phyloP scores from a whole-genome alignment of 2,329 filamentous ascomycete genomes.

The Nemania abortiva region DNA sequence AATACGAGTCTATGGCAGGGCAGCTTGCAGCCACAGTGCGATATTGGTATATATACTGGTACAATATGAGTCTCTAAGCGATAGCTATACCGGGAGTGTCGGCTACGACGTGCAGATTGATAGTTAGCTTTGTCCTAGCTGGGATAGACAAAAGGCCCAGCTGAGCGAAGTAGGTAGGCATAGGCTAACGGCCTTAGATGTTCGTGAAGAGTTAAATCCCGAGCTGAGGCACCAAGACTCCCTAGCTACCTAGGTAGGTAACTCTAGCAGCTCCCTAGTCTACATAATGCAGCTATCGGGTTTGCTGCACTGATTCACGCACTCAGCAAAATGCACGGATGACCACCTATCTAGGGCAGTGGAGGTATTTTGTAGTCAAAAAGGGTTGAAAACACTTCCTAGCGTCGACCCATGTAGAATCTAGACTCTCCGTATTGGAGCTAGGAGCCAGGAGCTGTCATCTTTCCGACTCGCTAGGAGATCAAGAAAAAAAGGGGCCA shows the following conservation, averaged over 20 bases:
- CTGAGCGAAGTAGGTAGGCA: neutral
- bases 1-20: constrained; percentile 12
- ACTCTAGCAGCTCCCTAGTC: neutral
- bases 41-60: constrained; percentile 17
- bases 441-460: neutral
- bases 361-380: too few relatives aligned
- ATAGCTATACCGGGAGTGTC: neutral
- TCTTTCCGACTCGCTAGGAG: neutral
- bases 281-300: neutral
- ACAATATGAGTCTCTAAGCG: neutral
- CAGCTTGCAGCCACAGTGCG: constrained; percentile 19
- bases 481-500: constrained; percentile 17
- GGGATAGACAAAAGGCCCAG: neutral
- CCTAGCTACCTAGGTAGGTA: neutral
- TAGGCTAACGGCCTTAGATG: neutral
- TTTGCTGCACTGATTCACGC: neutral
- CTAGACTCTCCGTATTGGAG: constrained; percentile 1
- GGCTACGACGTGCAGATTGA: neutral
- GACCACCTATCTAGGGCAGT: neutral
- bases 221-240: neutral
- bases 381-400: neutral
- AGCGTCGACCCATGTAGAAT: neutral
- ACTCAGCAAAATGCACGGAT: neutral
- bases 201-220: neutral
- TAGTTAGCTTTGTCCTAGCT: neutral